These are phyloP conservation scores for Friedmanniomyces simplex DNA, from an alignment of 495 filamentous ascomycete genomes.

Conservation along the genomic window DNA sequence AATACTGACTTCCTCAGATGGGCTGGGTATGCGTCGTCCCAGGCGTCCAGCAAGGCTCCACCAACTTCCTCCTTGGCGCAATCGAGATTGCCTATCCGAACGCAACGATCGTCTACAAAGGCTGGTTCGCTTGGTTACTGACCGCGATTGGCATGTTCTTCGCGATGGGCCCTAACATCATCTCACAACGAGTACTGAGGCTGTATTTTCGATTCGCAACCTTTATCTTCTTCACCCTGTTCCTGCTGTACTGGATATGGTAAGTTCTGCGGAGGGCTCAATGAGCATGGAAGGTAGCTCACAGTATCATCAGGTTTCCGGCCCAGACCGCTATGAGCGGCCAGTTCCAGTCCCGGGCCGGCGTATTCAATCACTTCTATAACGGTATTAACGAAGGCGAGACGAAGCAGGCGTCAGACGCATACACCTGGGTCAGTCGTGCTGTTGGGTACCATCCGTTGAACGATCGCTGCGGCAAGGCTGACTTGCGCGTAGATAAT, in stretches of 20 bases:
- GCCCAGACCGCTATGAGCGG: neutral
- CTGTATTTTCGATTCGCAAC: constrained; percentile 4
- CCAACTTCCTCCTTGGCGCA: constrained; percentile 31
- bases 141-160: constrained; percentile 28
- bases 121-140: constrained; percentile 30
- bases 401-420: neutral
- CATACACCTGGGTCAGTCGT: neutral
- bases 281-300: neutral
- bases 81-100: constrained; percentile 30
- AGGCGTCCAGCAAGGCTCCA: constrained; percentile 21
- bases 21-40: constrained; percentile 21
- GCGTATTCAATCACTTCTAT: constrained; percentile 7
- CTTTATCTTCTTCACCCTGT: constrained; percentile 3
- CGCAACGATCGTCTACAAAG: constrained; percentile 21
- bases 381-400: constrained; percentile 10
- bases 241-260: constrained; percentile 8
- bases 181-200: constrained; percentile 18
- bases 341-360: neutral
- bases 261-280: neutral
- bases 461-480: too few relatives aligned
- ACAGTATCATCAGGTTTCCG: constrained; percentile 2
- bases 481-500: neutral
- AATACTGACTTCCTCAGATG: neutral
- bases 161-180: constrained; percentile 28
- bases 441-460: neutral